Base-by-base conservation (phyloP, 768 basidiomycete species). In the Candolleomyces efflorescens region DNA sequence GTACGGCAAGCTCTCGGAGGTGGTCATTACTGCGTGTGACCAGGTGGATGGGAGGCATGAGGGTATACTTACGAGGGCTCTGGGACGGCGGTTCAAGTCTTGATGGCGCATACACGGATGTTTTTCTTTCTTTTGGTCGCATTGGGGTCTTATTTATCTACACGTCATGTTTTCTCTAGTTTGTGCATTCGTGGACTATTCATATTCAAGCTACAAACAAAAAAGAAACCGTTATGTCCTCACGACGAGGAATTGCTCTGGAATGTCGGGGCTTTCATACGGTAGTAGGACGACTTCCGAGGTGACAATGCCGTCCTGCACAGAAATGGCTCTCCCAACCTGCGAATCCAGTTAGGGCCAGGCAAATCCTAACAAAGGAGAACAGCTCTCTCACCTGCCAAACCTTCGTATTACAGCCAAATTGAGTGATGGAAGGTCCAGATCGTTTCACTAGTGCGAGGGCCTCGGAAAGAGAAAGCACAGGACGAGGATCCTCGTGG, bases 181-280 rank as follows among this genome's bases (percentile, higher is more conserved):
- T 32, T 32, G n/a, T n/a, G n/a, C n/a, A n/a, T n/a, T n/a, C n/a
- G n/a, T n/a, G n/a, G n/a, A n/a, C n/a, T n/a, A n/a, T n/a, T 32
- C 32, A 32, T 11, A 32, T 7, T 32, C 32, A 32, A 32, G 32
- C 32, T 32, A 32, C 32, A 32, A 5, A 32, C 32, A 11, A 27
- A 27, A 27, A 27, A 9, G 32, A 32, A 32, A 32, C 2, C 11
- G 18, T 73, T 62, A 86, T 2, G 78, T 80, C 49, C 83, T 75
- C 15, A 88, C 78, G 36, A 90, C 87, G 49, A 87, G 76, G 62
- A 91, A 90, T 52, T 82, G 81, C 61, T 91, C 89, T 18, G 89
- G 89, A 18, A 91, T 72, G 58, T 84, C 86, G 7, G 82, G 82
- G 57, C 73, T 81, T 62, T 89, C 86, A 60, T 86, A 89, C 0